Evolutionary conservation across 2,329 filamentous ascomycete genomes (phyloP).

Genomic region (Alternaria rosae): DNA sequence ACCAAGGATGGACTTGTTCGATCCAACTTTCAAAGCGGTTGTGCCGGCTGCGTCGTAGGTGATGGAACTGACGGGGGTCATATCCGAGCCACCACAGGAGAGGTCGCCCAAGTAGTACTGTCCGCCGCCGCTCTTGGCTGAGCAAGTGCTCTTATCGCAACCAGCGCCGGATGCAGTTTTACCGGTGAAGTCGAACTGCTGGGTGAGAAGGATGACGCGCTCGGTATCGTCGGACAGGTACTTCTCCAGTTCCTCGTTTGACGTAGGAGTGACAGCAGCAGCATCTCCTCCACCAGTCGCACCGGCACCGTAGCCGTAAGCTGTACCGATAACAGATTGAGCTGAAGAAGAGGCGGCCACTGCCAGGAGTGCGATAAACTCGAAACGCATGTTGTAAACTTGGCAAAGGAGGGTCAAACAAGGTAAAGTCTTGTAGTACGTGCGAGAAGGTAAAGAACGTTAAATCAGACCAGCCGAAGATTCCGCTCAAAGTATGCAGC

Average conservation of each 20-base stretch:
- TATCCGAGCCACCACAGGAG: conserved; percentile 24
- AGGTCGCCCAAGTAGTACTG: conserved; percentile 34
- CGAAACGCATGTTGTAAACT: conserved; percentile 27
- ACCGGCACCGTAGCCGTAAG: conserved; percentile 34
- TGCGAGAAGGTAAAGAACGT: conserved; percentile 20
- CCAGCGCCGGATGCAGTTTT: conserved; percentile 27
- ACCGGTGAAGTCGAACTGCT: conserved; percentile 37
- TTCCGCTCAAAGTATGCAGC: conserved; percentile 25
- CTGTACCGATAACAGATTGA: conserved; percentile 32
- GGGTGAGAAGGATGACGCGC: conserved; percentile 30
- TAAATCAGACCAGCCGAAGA: conserved; percentile 33
- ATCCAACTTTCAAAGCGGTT: conserved; percentile 44
- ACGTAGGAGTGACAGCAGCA: conserved; percentile 30
- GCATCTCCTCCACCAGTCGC: conserved; percentile 35
- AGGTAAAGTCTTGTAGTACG: not conserved
- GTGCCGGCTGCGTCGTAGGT: conserved; percentile 47
- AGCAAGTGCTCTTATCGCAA: conserved; percentile 30
- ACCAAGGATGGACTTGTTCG: conserved; percentile 55
- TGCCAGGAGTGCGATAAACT: conserved; percentile 22
- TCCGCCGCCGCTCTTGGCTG: conserved; percentile 17
- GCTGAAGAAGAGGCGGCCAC: conserved; percentile 25
- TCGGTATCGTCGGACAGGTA: conserved; percentile 29
- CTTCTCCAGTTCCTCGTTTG: conserved; percentile 29
- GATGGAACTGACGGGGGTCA: conserved; percentile 32
- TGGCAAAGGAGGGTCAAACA: not conserved